Base-by-base conservation (phyloP, 2,329 filamentous ascomycete species). In the Zasmidium cellare region DNA sequence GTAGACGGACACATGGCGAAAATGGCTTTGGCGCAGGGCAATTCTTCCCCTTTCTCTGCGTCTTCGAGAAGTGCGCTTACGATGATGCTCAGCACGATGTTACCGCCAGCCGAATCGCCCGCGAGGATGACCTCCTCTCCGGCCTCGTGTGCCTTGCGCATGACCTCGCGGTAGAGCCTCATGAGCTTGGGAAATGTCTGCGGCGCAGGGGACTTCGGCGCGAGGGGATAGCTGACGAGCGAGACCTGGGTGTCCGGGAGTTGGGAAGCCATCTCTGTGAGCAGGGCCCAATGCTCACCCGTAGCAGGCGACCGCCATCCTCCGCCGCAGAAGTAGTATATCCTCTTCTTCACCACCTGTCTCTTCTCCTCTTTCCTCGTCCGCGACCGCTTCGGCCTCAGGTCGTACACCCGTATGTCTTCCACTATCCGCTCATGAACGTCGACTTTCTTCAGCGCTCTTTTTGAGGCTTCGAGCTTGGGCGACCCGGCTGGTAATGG, bases 301-400 rank as follows among this genome's bases (percentile, higher is more conserved):
- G 75, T 76, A 0, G 84, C 78, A 0, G 80, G 80, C 61, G 73
- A 74, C 58, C 82, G 80, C 79, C 83, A 86, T 2, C 80, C 81
- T 6, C 83, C 83, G 1, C 83, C 84, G 0, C 76, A 75, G 60
- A 84, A 84, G 58, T 85, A 86, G 59, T 82, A 79, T 22, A 86
- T 71, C 3, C 74, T 68, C 59, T 72, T 75, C 3, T 72, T 75
- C 3, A 18, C 11, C 11, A n/a, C 49, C 22, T 50, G 35, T 19
- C 45, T 57, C 50, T 63, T 69, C 46, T 63, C 46, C 16, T 46
- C 44, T 55, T 58, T 25, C 12, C 12, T 9, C 16, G 9, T 19
- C 9, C 48, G 5, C 11, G n/a, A 18, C 9, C 44, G 41, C 23
- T 59, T 63, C 18, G 55, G 45, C 1, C 67, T 67, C 3, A 81